Base-by-base conservation (phyloP, 2,329 filamentous ascomycete genomes). In the Aspergillus sp. region DNA sequence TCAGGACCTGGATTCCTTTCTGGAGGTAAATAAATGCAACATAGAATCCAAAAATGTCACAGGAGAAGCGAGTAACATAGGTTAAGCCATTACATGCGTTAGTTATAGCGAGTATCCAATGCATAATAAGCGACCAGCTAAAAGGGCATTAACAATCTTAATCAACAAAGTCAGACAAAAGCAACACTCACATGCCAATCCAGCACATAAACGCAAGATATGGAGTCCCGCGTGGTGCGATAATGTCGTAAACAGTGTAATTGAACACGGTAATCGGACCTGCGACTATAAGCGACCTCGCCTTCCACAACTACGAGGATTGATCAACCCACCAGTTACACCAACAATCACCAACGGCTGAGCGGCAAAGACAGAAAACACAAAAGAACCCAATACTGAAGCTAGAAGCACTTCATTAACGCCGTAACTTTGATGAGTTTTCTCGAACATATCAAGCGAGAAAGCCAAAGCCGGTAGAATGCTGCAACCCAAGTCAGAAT, bases 251-350 rank as follows among this genome's bases (percentile, higher is more conserved):
- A 3, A 96, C 90, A 3, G 92, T 96, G 70, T 96, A 96, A 72
- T 96, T 96, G 71, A 96, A 96, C 27, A 96, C 91, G 15, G 92
- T 96, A 57, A 96, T 96, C 3, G 91, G 91, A n/a, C 86, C 86
- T 84, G 41, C 15, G 13, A 8, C 11, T 34, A 27, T 47, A 9
- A 51, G 20, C 48, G 17, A 15, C 17, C 40, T 7, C 9, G 20
- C 8, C 22, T 39, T 45, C n/a, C 5, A 42, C 13, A 5, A 19
- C 8, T 15, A 33, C 27, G 27, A 37, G 19, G 33, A 34, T 13
- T n/a, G 9, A 17, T 5, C 34, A 22, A 63, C 69, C 60, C 61
- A 76, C 89, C 90, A 11, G 91, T 96, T 2, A 96, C 91, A 20
- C 92, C 92, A 20, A 96, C 92, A 71, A 96, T 96, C 54, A 93